Conservation (phyloP, 2,329 filamentous ascomycete genomes). For the Apiospora aurea region DNA sequence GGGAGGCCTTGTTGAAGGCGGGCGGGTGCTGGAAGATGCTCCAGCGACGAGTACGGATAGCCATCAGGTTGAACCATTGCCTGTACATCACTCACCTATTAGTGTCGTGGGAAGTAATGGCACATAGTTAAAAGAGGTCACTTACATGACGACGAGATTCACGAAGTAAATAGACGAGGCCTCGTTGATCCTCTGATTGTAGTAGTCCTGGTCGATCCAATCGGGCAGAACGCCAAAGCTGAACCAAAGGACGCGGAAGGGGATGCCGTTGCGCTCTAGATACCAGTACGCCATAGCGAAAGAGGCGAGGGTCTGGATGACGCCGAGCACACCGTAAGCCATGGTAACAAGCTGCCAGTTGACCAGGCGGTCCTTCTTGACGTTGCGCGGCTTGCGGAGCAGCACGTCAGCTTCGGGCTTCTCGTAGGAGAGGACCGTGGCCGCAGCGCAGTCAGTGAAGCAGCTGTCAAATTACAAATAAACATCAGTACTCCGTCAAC, state of each 20-base stretch:
- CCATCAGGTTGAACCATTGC: slow-evolving; percentile 80
- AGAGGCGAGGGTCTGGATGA: slow-evolving; percentile 65
- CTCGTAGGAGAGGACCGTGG: slow-evolving; percentile 78
- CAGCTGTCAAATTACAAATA: slow-evolving; percentile 50
- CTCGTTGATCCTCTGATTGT: slow-evolving; percentile 62
- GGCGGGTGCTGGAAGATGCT: slow-evolving; percentile 78
- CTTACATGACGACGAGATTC: slow-evolving; percentile 79
- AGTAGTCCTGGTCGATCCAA: slow-evolving; percentile 50
- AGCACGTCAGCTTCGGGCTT: slow-evolving; percentile 79
- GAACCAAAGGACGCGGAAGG: slow-evolving; percentile 72
- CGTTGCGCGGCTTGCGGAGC: slow-evolving; percentile 70
- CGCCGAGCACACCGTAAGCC: slow-evolving; percentile 74
- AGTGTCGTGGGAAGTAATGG: background rate
- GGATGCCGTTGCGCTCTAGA: slow-evolving; percentile 63
- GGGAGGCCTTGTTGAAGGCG: slow-evolving; percentile 66
- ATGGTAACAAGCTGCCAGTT: slow-evolving; percentile 77
- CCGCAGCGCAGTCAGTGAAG: slow-evolving; percentile 79
- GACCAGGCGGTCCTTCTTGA: slow-evolving; percentile 75
- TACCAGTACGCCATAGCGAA: slow-evolving; percentile 75
- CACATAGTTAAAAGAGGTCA: slow-evolving; percentile 12
- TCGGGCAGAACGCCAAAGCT: slow-evolving; percentile 63
- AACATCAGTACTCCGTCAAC: background rate
- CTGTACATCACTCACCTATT: slow-evolving; percentile 33
- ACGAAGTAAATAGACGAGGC: slow-evolving; percentile 81
- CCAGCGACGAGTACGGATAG: slow-evolving; percentile 69